These are phyloP conservation scores for Phoma herbarum DNA, from an alignment of 2,329 filamentous ascomycete genomes.

Conservation along the genomic window DNA sequence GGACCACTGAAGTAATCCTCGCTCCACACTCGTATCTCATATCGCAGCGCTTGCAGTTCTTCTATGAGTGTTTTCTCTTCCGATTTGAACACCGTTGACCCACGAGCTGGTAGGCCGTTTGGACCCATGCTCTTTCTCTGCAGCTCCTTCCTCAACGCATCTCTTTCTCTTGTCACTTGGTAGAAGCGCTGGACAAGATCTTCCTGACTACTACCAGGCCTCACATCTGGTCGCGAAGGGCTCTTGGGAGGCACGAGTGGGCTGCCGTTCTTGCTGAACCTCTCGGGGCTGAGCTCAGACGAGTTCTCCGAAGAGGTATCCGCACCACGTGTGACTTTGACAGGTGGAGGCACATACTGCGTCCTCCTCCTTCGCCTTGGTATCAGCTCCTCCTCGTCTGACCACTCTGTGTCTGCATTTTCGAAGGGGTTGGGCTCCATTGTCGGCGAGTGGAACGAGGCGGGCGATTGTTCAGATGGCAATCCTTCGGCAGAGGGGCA, in stretches of 20 bases:
- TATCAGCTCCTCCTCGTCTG: slow-evolving; percentile 50
- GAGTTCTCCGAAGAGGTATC: slow-evolving; percentile 40
- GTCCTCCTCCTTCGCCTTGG: slow-evolving; percentile 41
- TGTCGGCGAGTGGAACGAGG: slow-evolving; percentile 27
- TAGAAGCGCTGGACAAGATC: slow-evolving; percentile 51
- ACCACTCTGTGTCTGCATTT: slow-evolving; percentile 48
- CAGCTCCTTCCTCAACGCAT: slow-evolving; percentile 48
- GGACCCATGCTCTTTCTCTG: slow-evolving; percentile 46
- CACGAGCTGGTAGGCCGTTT: slow-evolving; percentile 39
- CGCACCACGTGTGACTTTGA: slow-evolving; percentile 34
- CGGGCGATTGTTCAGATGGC: slow-evolving; percentile 31
- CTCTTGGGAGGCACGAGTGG: slow-evolving; percentile 49
- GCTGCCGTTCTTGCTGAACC: slow-evolving; percentile 31
- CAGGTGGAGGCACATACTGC: slow-evolving; percentile 41
- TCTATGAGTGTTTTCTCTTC: slow-evolving; percentile 50
- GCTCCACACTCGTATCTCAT: slow-evolving; percentile 48
- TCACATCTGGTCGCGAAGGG: slow-evolving; percentile 45
- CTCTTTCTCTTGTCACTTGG: slow-evolving; percentile 50
- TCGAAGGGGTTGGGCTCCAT: slow-evolving; percentile 42
- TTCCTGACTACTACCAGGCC: slow-evolving; percentile 46
- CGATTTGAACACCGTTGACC: slow-evolving; percentile 43
- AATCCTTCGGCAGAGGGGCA: slow-evolving; percentile 50
- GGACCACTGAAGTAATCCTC: slow-evolving; percentile 48
- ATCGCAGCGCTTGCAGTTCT: slow-evolving; percentile 45
- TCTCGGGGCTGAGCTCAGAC: slow-evolving; percentile 34